Conservation (phyloP, 2,329 filamentous ascomycete genomes). For the Fusarium pseudoanthophilum region DNA sequence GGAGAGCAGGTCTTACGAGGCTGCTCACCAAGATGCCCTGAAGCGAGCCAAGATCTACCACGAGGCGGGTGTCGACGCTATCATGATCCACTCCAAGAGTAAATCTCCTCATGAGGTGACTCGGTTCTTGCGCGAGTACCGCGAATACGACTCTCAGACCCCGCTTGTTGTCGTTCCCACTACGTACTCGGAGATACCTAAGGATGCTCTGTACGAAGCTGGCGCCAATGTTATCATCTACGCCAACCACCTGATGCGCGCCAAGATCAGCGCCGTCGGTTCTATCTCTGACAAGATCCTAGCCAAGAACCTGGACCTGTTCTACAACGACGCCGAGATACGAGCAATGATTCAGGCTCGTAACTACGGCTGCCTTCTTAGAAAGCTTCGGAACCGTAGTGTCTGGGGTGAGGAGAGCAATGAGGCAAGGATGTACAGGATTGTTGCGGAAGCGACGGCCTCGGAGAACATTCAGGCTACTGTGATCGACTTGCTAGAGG, state of each 20-base stretch:
- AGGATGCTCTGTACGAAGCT: constrained; percentile 4
- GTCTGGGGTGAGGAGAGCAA: constrained; percentile 4
- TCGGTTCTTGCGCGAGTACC: constrained; percentile 14
- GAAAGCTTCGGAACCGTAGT: background rate
- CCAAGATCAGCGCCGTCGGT: constrained; percentile 18
- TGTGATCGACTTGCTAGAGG: background rate
- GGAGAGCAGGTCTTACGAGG: background rate
- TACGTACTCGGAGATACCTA: constrained; percentile 2
- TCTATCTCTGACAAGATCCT: constrained; percentile 12
- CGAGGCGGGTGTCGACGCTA: constrained; percentile 15
- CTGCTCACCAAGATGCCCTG: constrained; percentile 2
- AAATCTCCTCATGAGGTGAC: constrained; percentile 10
- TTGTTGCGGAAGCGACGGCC: background rate
- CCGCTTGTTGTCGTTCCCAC: constrained; percentile 10
- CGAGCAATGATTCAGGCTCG: constrained; percentile 1
- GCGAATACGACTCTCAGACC: background rate
- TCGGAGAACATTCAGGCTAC: constrained; percentile 7
- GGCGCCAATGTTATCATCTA: constrained; percentile 21
- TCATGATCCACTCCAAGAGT: constrained; percentile 25
- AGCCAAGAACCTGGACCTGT: background rate
- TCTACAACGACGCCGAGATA: background rate
- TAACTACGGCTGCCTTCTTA: constrained; percentile 2
- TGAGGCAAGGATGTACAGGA: constrained; percentile 1
- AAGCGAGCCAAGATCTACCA: constrained; percentile 14
- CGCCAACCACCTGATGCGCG: constrained; percentile 15